Base-by-base conservation (phyloP, 495 filamentous ascomycete genomes). In the Aspergillus panamensis region DNA sequence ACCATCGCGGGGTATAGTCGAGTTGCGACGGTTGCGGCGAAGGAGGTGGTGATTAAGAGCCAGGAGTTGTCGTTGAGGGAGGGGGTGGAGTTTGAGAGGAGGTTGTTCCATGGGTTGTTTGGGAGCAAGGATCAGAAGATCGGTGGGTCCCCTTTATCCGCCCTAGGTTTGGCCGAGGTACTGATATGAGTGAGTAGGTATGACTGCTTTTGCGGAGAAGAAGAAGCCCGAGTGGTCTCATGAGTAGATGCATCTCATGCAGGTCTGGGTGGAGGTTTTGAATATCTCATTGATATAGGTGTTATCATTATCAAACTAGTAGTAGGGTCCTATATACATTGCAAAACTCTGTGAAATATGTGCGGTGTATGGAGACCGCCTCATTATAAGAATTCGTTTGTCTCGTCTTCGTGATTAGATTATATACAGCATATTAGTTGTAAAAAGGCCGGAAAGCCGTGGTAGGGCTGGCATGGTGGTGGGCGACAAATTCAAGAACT, bases 11-110 rank as follows among this genome's bases (percentile, higher is more conserved):
- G 86, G 0, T 88, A 90, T 68, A 88, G 86, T 31, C 81, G 76
- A 62, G 84, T 97, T 35, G 88, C 91, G 0, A 85, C 95, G 21
- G 83, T 87, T 78, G 94, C 90, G n/a, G 89, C 85, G 8, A 98
- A 98, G 82, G 94, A 97, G 81, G 95, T 92, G 16, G 92, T 98
- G 25, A 96, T 96, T 65, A 96, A 96, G 85, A 93, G 90, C 65
- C 90, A 96, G 78, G 93, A 97, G 63, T 68, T 93, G 60, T 76
- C 84, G 12, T 73, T 98, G 59, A 79, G 87, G 63, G 95, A 97
- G 65, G 94, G 94, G 0, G 86, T 98, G 1, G 95, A 97, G 76
- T 97, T 82, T 75, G 94, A 98, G 83, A 77, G 94, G 68, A 79
- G 93, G 50, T 77, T 97, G 56, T 98, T 97, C 78, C 94, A 98